A percentile compares a stretch with the other conserved stretches of the same genome.
Conservation (phyloP, 116 monocot species). For the Phalaenopsis hybrid region DNA sequence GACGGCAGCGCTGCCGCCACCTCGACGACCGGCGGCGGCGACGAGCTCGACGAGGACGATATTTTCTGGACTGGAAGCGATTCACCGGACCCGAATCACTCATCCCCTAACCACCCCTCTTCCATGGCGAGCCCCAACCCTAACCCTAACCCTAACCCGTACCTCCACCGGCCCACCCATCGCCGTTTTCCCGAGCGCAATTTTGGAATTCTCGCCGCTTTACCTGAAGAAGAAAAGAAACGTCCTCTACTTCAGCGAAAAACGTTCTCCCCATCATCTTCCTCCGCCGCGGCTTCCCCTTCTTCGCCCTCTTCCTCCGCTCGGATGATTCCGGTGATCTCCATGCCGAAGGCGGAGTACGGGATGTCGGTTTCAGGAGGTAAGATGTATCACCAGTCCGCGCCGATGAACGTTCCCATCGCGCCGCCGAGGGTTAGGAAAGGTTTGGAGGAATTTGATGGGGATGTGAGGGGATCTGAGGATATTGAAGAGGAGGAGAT, state of each 20-base stretch:
- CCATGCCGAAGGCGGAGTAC: slow-evolving; percentile 22
- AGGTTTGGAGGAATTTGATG: not conserved
- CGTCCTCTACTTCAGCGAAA: not conserved
- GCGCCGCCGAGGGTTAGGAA: slow-evolving; percentile 6
- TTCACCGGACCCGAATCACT: slow-evolving; percentile 1
- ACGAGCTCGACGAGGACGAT: slow-evolving; percentile 26
- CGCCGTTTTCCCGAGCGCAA: not conserved
- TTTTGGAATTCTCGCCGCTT: slow-evolving; percentile 34
- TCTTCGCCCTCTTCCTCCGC: slow-evolving; percentile 11
- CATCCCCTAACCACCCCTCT: not conserved
- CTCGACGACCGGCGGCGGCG: slow-evolving; percentile 11
- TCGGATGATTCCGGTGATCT: slow-evolving; percentile 24
- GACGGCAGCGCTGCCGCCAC: not conserved
- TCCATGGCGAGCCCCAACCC: not conserved
- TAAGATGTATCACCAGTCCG: slow-evolving; percentile 29
- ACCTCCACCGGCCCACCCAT: not conserved
- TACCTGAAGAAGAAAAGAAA: slow-evolving; percentile 29
- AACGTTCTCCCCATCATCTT: slow-evolving; percentile 15
- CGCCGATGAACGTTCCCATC: slow-evolving; percentile 32
- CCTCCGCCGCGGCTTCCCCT: slow-evolving; percentile 6
- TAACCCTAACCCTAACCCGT: slow-evolving; percentile 11
- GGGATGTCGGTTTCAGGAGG: not conserved
- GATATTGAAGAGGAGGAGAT: slow-evolving; percentile 34
- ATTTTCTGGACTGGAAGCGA: slow-evolving; percentile 25
- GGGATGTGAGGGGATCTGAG: not conserved